phyloP scores from a whole-genome alignment of 1,284 basidiomycete genomes.

The Vanrija sp. region DNA sequence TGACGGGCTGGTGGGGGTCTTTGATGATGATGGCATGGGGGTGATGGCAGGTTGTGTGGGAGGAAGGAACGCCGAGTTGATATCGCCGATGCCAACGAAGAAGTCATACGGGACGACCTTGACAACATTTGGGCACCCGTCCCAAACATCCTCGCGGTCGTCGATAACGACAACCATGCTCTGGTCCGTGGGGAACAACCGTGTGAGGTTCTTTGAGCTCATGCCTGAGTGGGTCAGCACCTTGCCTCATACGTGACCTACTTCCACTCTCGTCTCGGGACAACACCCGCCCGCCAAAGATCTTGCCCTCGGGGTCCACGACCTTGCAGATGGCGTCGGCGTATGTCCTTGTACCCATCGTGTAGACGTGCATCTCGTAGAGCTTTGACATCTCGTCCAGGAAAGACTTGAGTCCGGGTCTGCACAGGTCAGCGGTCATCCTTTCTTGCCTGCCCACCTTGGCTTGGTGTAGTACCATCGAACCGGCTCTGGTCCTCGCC shows the following conservation, averaged over 20 bases:
- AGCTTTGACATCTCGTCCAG: slow-evolving; percentile 66
- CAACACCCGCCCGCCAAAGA: slow-evolving; percentile 83
- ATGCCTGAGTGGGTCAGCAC: slow-evolving; percentile 26
- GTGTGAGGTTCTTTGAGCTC: slow-evolving; percentile 73
- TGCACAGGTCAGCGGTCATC: slow-evolving; percentile 41
- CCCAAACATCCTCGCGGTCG: slow-evolving; percentile 97
- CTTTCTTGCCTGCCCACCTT: slow-evolving; percentile 56
- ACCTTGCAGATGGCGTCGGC: slow-evolving; percentile 91
- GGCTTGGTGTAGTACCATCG: slow-evolving; percentile 97
- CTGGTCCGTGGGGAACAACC: slow-evolving; percentile 92
- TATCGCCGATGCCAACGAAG: slow-evolving; percentile 97
- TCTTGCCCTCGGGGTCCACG: slow-evolving; percentile 80
- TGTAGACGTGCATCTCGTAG: slow-evolving; percentile 99
- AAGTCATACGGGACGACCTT: slow-evolving; percentile 98
- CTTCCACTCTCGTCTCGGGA: slow-evolving; percentile 94
- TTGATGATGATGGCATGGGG: not conserved
- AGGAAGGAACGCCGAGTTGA: slow-evolving; percentile 82
- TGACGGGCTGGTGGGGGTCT: not conserved
- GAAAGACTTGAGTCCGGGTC: slow-evolving; percentile 82
- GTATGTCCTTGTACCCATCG: slow-evolving; percentile 97
- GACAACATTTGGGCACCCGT: slow-evolving; percentile 82
- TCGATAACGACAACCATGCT: slow-evolving; percentile 99
- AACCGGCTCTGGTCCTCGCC: slow-evolving; percentile 27
- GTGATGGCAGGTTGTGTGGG: slow-evolving; percentile 16
- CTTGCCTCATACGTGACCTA: slow-evolving; percentile 13